Evolutionary conservation across 768 basidiomycete species (phyloP).

Genomic region (Hericium rajendrae): DNA sequence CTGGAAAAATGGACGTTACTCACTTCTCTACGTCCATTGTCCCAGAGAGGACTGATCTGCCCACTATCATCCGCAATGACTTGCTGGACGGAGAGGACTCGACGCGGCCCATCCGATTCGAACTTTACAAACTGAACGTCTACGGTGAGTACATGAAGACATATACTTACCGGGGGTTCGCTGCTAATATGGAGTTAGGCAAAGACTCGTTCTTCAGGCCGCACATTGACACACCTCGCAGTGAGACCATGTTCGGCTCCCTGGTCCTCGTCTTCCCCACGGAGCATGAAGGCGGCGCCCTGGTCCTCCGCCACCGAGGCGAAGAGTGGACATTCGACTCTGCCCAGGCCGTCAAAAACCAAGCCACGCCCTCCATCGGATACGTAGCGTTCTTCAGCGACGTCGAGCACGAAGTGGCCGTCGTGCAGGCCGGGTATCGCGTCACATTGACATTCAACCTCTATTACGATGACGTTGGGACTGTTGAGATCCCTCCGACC

Average conservation of each 20-base stretch:
- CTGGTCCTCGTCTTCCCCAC: conserved; percentile 42
- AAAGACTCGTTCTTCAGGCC: conserved; percentile 16
- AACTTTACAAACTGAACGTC: conserved; percentile 22
- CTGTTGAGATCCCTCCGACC: not conserved
- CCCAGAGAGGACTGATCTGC: conserved; percentile 16
- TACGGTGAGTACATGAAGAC: conserved; percentile 12
- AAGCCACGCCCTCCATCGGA: conserved; percentile 14
- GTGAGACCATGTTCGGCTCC: conserved; percentile 22
- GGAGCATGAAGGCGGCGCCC: conserved; percentile 22
- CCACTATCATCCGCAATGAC: conserved; percentile 15
- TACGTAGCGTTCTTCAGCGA: conserved; percentile 38
- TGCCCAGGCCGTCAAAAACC: conserved; percentile 9
- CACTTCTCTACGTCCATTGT: conserved; percentile 29
- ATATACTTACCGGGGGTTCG: not conserved
- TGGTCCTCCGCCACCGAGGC: not conserved
- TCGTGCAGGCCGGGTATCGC: conserved; percentile 30
- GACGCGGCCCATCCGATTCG: conserved; percentile 9
- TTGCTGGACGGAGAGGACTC: conserved; percentile 15
- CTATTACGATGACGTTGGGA: conserved; percentile 9
- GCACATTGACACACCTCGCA: conserved; percentile 20
- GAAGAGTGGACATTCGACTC: not conserved
- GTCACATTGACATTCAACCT: conserved; percentile 38
- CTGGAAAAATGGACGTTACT: conserved; percentile 30
- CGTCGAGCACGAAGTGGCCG: conserved; percentile 35
- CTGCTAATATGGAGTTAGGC: not conserved